Conservation (phyloP, 1,139 yeast genomes). For the Arxiozyma slooffiae region DNA sequence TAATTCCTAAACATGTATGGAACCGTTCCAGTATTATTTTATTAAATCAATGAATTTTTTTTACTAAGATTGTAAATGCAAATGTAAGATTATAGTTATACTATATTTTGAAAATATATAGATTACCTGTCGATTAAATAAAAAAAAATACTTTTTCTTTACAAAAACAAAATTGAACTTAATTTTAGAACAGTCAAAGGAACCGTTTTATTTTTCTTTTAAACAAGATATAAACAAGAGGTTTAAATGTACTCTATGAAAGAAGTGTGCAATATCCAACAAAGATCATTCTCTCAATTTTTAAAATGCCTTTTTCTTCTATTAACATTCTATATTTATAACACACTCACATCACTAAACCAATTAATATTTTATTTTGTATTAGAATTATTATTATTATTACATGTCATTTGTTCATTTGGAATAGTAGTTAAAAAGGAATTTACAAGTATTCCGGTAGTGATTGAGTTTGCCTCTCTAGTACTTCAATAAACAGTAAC, state of each 20-base stretch:
- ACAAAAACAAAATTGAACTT: not conserved
- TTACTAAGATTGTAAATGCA: not conserved
- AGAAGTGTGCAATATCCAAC: not conserved
- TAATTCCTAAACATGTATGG: too few relatives aligned
- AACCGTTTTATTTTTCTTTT: too few relatives aligned
- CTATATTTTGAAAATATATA: not conserved
- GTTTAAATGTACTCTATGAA: not conserved
- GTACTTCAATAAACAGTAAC: slow-evolving; percentile 19
- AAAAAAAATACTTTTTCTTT: too few relatives aligned
- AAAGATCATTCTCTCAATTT: not conserved
- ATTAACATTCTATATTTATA: not conserved
- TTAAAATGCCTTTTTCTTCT: not conserved
- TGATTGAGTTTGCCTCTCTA: slow-evolving; percentile 6
- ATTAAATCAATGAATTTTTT: too few relatives aligned
- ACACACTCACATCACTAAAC: not conserved
- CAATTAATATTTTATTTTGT: not conserved
- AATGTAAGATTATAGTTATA: not conserved
- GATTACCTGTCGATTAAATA: not conserved
- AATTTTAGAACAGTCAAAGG: too few relatives aligned
- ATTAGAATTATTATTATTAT: not conserved
- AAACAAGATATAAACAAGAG: not conserved
- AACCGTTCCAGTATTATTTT: too few relatives aligned
- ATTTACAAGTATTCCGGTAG: not conserved
- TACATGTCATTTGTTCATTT: not conserved
- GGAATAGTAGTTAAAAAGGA: not conserved